These are phyloP conservation scores for Insectozyma bohioensis DNA, from an alignment of 1,139 yeast genomes.

Conservation along the genomic window DNA sequence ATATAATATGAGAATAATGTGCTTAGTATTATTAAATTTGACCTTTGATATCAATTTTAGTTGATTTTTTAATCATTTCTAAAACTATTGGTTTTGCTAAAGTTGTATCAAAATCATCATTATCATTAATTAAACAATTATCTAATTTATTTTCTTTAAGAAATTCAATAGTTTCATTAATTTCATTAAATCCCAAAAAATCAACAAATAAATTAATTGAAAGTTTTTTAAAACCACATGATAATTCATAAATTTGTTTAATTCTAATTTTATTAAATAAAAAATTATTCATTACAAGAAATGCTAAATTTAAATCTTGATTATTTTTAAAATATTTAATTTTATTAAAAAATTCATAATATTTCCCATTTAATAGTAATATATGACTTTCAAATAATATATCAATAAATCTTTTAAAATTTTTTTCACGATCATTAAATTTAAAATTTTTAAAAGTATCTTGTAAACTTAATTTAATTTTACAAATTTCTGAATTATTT, in stretches of 20 bases:
- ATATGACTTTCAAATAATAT: slow-evolving; percentile 27
- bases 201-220: slow-evolving; percentile 43
- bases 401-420: slow-evolving; percentile 21
- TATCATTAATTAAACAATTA: too few species aligned
- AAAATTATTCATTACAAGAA: slow-evolving; percentile 36
- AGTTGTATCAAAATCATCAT: slow-evolving; percentile 1
- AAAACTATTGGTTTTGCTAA: slow-evolving; percentile 3
- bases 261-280: slow-evolving; percentile 58
- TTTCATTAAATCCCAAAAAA: slow-evolving; percentile 46
- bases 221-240: slow-evolving; percentile 60
- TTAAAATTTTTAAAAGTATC: slow-evolving; percentile 15
- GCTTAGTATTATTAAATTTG: slow-evolving; percentile 66
- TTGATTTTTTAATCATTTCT: slow-evolving; percentile 1
- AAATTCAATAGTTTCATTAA: slow-evolving; percentile 14
- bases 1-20: not conserved
- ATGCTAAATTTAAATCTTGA: slow-evolving; percentile 23
- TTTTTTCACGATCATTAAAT: slow-evolving; percentile 22
- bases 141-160: slow-evolving; percentile 2
- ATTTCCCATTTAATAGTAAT: slow-evolving; percentile 41
- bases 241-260: slow-evolving; percentile 56
- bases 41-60: slow-evolving; percentile 86
- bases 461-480: slow-evolving; percentile 25
- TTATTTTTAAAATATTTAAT: slow-evolving; percentile 25
- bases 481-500: slow-evolving; percentile 52
- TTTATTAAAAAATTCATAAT: slow-evolving; percentile 50